Evolutionary conservation across 176 grass and related monocot species (phyloP), one percentile per base, ranked within the genome.

Genomic region (Pharus latifolius): DNA sequence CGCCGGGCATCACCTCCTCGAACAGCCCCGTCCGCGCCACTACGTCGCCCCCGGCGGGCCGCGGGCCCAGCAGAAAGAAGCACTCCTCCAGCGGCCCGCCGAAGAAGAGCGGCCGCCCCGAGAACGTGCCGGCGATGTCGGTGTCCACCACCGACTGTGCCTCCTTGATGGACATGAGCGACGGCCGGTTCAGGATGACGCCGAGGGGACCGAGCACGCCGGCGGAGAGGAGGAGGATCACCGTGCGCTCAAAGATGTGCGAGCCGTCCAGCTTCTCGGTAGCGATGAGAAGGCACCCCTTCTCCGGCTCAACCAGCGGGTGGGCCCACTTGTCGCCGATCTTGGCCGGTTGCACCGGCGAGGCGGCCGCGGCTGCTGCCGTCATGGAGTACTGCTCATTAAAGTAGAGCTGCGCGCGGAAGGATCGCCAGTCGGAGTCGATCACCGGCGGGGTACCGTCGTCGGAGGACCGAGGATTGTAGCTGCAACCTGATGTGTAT

Each of bases 91-190:
- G 79, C 7, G 89, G 89, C 0, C 93, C 89, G 3, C 93, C 93
- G 59, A 97, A 92, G 86, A 90, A 97, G 69, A 97, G 82, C 24
- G 93, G 89, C 3, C 74, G 89, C 5, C 75, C 80, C 0, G 93
- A 60, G 86, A 97, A 97, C 0, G 80, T 79, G 45, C 65, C 49
- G 10, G 80, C 67, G 15, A 78, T 67, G 77, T 90, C 86, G 5
- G 79, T 43, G 25, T 81, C 72, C 2, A 68, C 75, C 33, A 87
- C 37, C 63, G 89, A 82, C 54, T 72, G 78, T 15, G 93, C 62
- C 72, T 97, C 93, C 78, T 97, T 97, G 55, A 97, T 97, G 24
- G 93, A 97, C 93, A 97, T 97, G 33, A 97, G 82, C 16, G 93
- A 97, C 0, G 86, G 89, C 6, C 93, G 85, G 80, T 97, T 97